A percentile compares a stretch with the other conserved stretches of the same genome.
Evolutionary conservation across 345 rosid species (phyloP).

Genomic region (Ailanthus altissimus): DNA sequence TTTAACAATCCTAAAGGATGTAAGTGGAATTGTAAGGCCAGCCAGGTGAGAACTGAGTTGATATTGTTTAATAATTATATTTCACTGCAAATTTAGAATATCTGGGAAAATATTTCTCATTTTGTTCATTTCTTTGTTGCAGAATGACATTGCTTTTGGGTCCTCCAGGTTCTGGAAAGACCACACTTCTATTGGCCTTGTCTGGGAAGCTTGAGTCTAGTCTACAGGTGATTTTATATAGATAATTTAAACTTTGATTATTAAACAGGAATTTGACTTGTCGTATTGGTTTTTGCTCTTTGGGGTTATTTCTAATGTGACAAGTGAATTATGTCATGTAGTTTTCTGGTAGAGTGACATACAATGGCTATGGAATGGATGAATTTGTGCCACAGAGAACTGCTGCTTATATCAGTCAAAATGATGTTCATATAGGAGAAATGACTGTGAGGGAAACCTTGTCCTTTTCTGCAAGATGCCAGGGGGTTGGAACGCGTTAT

Average conservation of each 20-base stretch:
- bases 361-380: slow-evolving; percentile 49
- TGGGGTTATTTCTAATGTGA: slow-evolving; percentile 23
- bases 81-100: neutral
- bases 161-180: slow-evolving; percentile 86
- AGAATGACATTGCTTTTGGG: slow-evolving; percentile 84
- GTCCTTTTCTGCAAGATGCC: slow-evolving; percentile 83
- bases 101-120: neutral
- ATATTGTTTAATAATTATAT: neutral
- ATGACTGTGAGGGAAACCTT: slow-evolving; percentile 90
- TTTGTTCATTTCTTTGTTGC: slow-evolving; percentile 8
- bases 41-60: slow-evolving; percentile 43
- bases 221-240: slow-evolving; percentile 46
- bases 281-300: slow-evolving; percentile 13
- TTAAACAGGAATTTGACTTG: slow-evolving; percentile 12
- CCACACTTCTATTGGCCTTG: slow-evolving; percentile 69
- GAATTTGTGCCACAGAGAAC: slow-evolving; percentile 55
- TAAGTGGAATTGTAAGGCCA: slow-evolving; percentile 73
- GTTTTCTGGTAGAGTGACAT: slow-evolving; percentile 47
- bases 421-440: slow-evolving; percentile 76
- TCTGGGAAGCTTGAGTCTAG: slow-evolving; percentile 68
- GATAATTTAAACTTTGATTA: neutral
- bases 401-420: slow-evolving; percentile 66
- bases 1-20: slow-evolving; percentile 59
- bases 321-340: slow-evolving; percentile 11
- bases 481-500: slow-evolving; percentile 61